A percentile compares a stretch with the other conserved stretches of the same genome.
Conservation (phyloP, 2,329 filamentous ascomycete species). For the Colletotrichum shisoi region DNA sequence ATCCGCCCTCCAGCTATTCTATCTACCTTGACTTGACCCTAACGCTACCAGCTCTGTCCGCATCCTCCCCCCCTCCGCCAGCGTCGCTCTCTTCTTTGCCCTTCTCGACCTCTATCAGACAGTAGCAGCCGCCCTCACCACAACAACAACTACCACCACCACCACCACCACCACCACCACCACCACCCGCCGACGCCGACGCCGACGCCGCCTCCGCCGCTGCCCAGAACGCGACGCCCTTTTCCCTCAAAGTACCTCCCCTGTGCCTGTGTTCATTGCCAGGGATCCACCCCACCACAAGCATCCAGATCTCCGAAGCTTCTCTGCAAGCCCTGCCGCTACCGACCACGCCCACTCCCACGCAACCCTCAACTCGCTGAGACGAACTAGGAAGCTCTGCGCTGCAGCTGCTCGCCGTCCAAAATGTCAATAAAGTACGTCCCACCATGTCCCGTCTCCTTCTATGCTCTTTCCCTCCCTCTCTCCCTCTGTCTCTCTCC, state of each 20-base stretch:
- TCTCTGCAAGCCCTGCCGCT: conserved; percentile 41
- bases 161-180: conserved; percentile 29
- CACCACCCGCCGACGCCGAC: conserved; percentile 19
- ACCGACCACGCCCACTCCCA: conserved; percentile 39
- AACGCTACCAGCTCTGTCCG: conserved; percentile 28
- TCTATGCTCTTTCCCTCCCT: conserved; percentile 26
- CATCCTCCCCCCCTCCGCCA: conserved; percentile 10
- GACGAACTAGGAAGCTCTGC: conserved; percentile 40
- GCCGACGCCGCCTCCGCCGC: conserved; percentile 32
- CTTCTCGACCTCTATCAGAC: conserved; percentile 32
- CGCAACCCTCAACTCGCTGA: conserved; percentile 40
- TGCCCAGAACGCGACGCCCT: conserved; percentile 37
- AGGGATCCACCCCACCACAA: conserved; percentile 41
- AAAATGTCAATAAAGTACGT: conserved; percentile 65
- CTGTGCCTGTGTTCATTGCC: conserved; percentile 34
- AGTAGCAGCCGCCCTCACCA: conserved; percentile 15
- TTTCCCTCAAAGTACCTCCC: conserved; percentile 37
- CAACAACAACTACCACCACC: conserved; percentile 26
- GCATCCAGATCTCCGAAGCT: conserved; percentile 41
- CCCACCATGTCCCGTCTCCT: conserved; percentile 40
- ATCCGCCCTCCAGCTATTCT: conserved; percentile 18
- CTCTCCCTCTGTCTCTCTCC: neutral
- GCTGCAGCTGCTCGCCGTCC: conserved; percentile 37
- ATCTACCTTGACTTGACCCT: conserved; percentile 13
- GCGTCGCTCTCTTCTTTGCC: conserved; percentile 22